Evolutionary conservation across 2,329 filamentous ascomycete genomes (phyloP).

Genomic region (Lasiodiplodia gonubiensis): DNA sequence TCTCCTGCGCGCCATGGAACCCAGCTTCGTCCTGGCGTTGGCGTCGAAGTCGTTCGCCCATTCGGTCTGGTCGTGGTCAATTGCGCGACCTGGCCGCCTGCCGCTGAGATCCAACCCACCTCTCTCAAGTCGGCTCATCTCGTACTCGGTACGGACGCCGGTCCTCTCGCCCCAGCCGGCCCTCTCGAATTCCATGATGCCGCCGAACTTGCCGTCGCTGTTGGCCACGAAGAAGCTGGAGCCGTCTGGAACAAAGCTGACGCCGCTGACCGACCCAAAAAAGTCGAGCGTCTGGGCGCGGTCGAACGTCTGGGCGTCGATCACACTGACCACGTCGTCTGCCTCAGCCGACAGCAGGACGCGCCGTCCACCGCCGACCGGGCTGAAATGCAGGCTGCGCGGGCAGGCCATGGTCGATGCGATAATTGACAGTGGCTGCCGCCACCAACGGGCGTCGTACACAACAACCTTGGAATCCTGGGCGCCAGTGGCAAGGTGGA

Average conservation of each 20-base stretch:
- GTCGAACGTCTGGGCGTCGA: slow-evolving; percentile 68
- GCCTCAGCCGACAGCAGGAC: slow-evolving; percentile 76
- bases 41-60: slow-evolving; percentile 13
- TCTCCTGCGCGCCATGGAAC: slow-evolving; percentile 9
- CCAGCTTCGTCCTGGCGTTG: slow-evolving; percentile 12
- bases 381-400: slow-evolving; percentile 73
- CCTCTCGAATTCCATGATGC: slow-evolving; percentile 67
- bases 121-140: background rate
- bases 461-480: slow-evolving; percentile 76
- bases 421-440: slow-evolving; percentile 60
- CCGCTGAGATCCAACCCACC: background rate
- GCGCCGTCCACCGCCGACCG: slow-evolving; percentile 68
- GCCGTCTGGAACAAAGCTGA: slow-evolving; percentile 70
- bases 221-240: slow-evolving; percentile 72
- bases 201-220: slow-evolving; percentile 69
- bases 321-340: slow-evolving; percentile 73
- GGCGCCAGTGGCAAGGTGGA: slow-evolving; percentile 76
- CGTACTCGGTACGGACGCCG: slow-evolving; percentile 1
- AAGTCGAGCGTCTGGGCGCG: slow-evolving; percentile 74
- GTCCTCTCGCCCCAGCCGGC: slow-evolving; percentile 37
- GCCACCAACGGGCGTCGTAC: slow-evolving; percentile 77
- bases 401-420: slow-evolving; percentile 71
- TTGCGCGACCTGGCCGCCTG: background rate
- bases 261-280: slow-evolving; percentile 76
- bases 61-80: slow-evolving; percentile 2